Percentiles rank a stretch among this genome's conserved stretches.
phyloP scores from a whole-genome alignment of 768 basidiomycete genomes.

The Suillus americanus region DNA sequence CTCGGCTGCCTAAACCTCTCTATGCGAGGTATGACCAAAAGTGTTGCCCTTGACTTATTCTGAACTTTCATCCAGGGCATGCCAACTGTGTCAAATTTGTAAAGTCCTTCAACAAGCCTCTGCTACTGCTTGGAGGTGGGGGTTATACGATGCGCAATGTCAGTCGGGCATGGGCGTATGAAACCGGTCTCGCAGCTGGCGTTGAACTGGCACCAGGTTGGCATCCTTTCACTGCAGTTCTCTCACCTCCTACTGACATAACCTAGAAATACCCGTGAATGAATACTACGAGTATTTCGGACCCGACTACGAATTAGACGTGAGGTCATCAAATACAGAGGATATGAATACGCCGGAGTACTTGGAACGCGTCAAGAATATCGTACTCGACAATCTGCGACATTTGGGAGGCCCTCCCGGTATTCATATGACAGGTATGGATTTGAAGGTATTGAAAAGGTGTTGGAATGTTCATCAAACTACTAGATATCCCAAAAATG shows the following conservation, averaged over 20 bases:
- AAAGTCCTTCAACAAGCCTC: slow-evolving; percentile 91
- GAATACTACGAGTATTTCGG: slow-evolving; percentile 99
- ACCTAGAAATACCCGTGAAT: slow-evolving; percentile 94
- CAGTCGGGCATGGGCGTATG: slow-evolving; percentile 95
- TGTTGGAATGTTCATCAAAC: not conserved
- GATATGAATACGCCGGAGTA: slow-evolving; percentile 94
- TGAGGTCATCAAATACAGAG: slow-evolving; percentile 91
- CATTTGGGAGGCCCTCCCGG: slow-evolving; percentile 87
- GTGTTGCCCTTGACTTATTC: not conserved
- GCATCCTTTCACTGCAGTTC: slow-evolving; percentile 6
- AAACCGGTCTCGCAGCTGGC: slow-evolving; percentile 97
- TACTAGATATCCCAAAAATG: slow-evolving; percentile 75
- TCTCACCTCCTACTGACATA: slow-evolving; percentile 10
- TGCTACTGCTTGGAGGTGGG: slow-evolving; percentile 94
- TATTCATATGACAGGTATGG: slow-evolving; percentile 84
- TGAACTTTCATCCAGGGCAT: slow-evolving; percentile 59
- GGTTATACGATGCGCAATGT: slow-evolving; percentile 99
- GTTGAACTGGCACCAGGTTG: slow-evolving; percentile 86
- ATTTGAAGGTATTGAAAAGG: not conserved
- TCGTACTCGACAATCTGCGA: slow-evolving; percentile 89
- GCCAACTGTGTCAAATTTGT: slow-evolving; percentile 98
- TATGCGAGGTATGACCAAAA: slow-evolving; percentile 67
- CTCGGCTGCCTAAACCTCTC: slow-evolving; percentile 95
- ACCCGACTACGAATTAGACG: slow-evolving; percentile 94
- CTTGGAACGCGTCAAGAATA: slow-evolving; percentile 87